Percentiles rank a stretch among this genome's conserved stretches.
These are phyloP conservation scores for Candida pseudoviswanathii DNA, from an alignment of 1,139 yeast species.

Conservation along the genomic window DNA sequence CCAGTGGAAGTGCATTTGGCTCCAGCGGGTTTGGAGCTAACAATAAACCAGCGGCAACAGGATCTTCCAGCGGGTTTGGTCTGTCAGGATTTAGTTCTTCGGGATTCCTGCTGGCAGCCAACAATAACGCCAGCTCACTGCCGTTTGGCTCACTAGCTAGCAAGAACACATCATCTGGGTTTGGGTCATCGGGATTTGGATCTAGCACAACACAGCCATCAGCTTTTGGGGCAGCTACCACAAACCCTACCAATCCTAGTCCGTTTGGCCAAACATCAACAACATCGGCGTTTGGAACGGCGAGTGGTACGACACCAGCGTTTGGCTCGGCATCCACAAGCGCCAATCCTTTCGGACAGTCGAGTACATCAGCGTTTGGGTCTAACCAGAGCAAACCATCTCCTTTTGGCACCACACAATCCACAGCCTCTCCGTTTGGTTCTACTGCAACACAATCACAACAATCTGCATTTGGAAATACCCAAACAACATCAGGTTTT, in stretches of 20 bases:
- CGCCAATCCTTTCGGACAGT: slow-evolving; percentile 3
- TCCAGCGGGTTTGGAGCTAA: slow-evolving; percentile 10
- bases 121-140: slow-evolving; percentile 1
- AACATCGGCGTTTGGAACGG: slow-evolving; percentile 12
- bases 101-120: slow-evolving; percentile 2
- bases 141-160: slow-evolving; percentile 10
- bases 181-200: slow-evolving; percentile 11
- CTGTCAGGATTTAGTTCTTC: slow-evolving; percentile 8
- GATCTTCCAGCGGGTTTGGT: slow-evolving; percentile 5
- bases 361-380: slow-evolving; percentile 16
- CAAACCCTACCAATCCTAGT: slow-evolving; percentile 5
- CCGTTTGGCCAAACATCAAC: slow-evolving; percentile 14
- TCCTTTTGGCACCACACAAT: slow-evolving; percentile 16
- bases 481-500: slow-evolving; percentile 14
- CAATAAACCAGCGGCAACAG: slow-evolving; percentile 7
- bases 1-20: slow-evolving; percentile 13
- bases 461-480: slow-evolving; percentile 18
- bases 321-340: slow-evolving; percentile 10
- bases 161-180: slow-evolving; percentile 9
- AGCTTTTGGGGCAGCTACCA: slow-evolving; percentile 9
- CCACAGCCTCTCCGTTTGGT: slow-evolving; percentile 1
- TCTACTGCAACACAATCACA: not conserved
- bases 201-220: slow-evolving; percentile 7
- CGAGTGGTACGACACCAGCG: slow-evolving; percentile 10
- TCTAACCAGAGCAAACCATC: slow-evolving; percentile 6